These are phyloP conservation scores for Crithidia sp. DNA, from an alignment of 208 protist species.

Conservation along the genomic window DNA sequence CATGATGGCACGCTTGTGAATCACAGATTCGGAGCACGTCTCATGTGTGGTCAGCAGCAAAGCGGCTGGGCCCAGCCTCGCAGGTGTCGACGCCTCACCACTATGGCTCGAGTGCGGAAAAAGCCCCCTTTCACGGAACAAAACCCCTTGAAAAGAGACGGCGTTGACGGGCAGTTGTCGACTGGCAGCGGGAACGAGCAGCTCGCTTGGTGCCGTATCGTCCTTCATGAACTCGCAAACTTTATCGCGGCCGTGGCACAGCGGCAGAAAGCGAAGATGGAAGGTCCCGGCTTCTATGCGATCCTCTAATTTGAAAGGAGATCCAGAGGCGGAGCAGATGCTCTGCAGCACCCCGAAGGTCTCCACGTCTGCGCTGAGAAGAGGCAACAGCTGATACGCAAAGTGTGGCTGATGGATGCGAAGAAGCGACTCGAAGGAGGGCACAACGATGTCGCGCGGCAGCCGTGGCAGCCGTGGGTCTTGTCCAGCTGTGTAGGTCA, in stretches of 20 bases:
- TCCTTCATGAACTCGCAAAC: slow-evolving; percentile 72
- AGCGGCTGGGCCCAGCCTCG: neutral
- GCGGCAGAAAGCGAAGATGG: slow-evolving; percentile 49
- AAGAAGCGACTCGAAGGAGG: slow-evolving; percentile 59
- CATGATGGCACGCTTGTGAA: slow-evolving; percentile 63
- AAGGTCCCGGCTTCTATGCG: slow-evolving; percentile 59
- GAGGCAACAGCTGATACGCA: slow-evolving; percentile 80
- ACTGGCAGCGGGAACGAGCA: slow-evolving; percentile 45
- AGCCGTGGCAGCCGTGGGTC: slow-evolving; percentile 36
- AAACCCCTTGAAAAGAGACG: slow-evolving; percentile 63
- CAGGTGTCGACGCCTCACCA: neutral
- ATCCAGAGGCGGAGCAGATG: slow-evolving; percentile 58
- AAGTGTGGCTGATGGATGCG: slow-evolving; percentile 77
- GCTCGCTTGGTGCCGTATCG: slow-evolving; percentile 48
- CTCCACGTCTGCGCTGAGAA: slow-evolving; percentile 69
- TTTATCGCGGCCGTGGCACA: slow-evolving; percentile 49
- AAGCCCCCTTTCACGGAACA: slow-evolving; percentile 28
- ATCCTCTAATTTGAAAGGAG: slow-evolving; percentile 69
- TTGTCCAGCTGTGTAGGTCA: slow-evolving; percentile 52
- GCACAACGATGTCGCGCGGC: slow-evolving; percentile 68
- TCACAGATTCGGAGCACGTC: slow-evolving; percentile 33
- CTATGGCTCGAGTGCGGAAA: too few relatives aligned
- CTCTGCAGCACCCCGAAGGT: slow-evolving; percentile 74
- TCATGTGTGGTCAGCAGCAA: slow-evolving; percentile 64
- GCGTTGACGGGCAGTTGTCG: slow-evolving; percentile 58